phyloP scores from a whole-genome alignment of 495 filamentous ascomycete species.

The Pseudoneurospora amorphoporcata region DNA sequence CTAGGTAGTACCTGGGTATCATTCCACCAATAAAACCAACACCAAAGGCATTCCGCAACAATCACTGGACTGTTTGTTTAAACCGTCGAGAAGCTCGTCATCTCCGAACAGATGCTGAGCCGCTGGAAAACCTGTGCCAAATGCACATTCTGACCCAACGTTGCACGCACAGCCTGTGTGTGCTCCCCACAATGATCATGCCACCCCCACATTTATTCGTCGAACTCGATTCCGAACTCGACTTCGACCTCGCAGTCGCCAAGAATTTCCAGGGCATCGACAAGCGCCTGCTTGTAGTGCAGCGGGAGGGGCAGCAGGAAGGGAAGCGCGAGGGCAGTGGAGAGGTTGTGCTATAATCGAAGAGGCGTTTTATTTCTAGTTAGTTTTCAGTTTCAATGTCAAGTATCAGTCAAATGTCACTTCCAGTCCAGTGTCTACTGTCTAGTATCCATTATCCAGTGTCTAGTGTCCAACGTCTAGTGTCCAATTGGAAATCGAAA shows the following conservation, averaged over 20 bases:
- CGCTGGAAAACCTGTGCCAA: constrained; percentile 23
- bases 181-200: not conserved
- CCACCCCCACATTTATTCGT: not conserved
- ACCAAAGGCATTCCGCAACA: not conserved
- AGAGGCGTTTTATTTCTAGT: no score
- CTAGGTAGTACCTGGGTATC: not conserved
- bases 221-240: not conserved
- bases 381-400: no score
- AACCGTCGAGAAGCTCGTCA: constrained; percentile 53
- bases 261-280: not conserved
- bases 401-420: no score
- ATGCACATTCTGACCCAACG: not conserved
- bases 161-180: not conserved
- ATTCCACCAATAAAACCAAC: not conserved
- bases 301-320: no score
- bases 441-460: no score
- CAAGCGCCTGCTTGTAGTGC: not conserved
- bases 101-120: constrained; percentile 45
- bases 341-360: no score
- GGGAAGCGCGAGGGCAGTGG: no score
- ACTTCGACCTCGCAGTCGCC: not conserved
- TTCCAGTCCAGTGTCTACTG: no score
- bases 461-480: no score
- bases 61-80: constrained; percentile 33
- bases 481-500: no score